Conservation (phyloP, 2,329 filamentous ascomycete genomes). For the Venturia oleaginea region DNA sequence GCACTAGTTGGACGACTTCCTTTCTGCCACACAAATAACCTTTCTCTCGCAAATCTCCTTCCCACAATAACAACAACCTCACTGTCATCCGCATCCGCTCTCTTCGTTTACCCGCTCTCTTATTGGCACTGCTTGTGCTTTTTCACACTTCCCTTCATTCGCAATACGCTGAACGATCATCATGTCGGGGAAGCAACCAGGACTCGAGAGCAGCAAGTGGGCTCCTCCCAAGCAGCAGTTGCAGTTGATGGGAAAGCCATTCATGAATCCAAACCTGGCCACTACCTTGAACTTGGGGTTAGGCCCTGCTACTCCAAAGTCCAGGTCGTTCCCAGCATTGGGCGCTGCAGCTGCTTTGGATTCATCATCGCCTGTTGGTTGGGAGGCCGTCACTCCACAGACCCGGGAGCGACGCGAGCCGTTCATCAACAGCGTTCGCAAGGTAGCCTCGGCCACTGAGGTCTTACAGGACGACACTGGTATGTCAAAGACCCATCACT, state of each 20-base stretch:
- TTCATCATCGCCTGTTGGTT: neutral
- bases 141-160: neutral
- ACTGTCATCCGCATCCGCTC: neutral
- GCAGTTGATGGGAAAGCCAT: neutral
- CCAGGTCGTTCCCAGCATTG: neutral
- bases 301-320: neutral
- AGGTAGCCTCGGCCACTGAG: neutral
- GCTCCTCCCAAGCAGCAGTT: neutral
- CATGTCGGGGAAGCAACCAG: neutral
- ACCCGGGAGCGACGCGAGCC: neutral
- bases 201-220: neutral
- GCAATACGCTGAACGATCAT: neutral
- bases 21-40: neutral
- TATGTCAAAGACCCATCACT: neutral
- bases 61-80: neutral
- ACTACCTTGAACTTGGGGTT: neutral
- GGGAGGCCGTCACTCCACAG: neutral
- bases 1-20: neutral
- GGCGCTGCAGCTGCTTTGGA: neutral
- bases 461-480: neutral
- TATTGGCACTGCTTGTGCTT: neutral
- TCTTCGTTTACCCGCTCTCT: neutral
- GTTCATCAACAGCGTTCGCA: neutral
- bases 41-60: neutral
- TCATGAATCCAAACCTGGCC: neutral